Evolutionary conservation across 225 moss, liverwort and hornwort species (phyloP).

Genomic region (Thuidium tamariscinum): DNA sequence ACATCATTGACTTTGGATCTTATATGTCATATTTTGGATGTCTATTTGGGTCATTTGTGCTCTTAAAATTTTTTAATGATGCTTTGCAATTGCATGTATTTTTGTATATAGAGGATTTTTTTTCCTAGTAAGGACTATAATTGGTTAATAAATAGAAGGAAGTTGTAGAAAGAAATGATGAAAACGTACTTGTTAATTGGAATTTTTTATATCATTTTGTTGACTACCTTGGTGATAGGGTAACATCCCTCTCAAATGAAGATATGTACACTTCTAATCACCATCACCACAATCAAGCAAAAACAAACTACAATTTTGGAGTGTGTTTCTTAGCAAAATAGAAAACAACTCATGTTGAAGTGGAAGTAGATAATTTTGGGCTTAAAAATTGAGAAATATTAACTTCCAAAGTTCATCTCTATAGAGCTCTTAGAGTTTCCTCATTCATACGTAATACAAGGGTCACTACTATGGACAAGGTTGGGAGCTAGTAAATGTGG

Average conservation of each 20-base stretch:
- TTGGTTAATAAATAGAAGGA: neutral
- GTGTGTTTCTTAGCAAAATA: neutral
- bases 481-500: neutral
- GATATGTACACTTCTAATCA: too few relatives aligned
- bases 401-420: neutral
- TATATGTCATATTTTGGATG: neutral
- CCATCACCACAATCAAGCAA: neutral
- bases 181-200: neutral
- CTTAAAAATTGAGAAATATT: neutral
- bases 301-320: neutral
- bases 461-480: neutral
- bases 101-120: neutral
- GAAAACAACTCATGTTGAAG: neutral
- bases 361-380: neutral
- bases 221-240: neutral
- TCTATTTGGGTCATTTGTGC: neutral
- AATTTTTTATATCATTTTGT: neutral
- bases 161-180: neutral
- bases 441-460: neutral
- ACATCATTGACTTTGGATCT: neutral
- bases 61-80: too few relatives aligned
- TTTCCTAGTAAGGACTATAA: neutral
- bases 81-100: neutral
- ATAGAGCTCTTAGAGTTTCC: neutral
- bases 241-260: fast-evolving